phyloP scores from a whole-genome alignment of 2,329 filamentous ascomycete genomes.

The Diaporthe vaccinii region DNA sequence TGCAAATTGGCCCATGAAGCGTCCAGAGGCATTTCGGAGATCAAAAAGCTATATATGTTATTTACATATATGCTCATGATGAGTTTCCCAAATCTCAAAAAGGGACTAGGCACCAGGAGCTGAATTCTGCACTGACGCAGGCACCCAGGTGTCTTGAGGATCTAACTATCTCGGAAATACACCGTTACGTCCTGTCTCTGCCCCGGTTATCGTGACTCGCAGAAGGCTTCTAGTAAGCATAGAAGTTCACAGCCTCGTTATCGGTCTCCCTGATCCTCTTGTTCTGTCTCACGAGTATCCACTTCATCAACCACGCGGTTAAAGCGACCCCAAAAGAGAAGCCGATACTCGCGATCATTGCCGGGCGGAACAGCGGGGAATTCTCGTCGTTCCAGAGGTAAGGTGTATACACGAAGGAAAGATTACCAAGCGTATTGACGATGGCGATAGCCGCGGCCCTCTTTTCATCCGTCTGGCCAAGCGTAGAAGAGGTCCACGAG shows the following conservation, averaged over 20 bases:
- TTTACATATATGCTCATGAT: too few species aligned
- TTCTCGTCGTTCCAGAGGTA: not conserved
- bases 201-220: not conserved
- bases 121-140: too few species aligned
- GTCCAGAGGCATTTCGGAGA: too few species aligned
- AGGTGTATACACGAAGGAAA: not conserved
- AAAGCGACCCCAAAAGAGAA: not conserved
- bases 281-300: not conserved
- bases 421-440: not conserved
- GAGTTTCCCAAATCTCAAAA: too few species aligned
- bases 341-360: not conserved
- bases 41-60: too few species aligned
- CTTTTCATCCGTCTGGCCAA: not conserved
- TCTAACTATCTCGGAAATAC: too few species aligned
- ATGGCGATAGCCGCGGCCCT: not conserved
- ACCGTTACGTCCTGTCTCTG: too few species aligned
- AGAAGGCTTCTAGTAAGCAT: not conserved
- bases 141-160: too few species aligned
- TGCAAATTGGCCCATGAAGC: too few species aligned
- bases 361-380: not conserved
- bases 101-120: too few species aligned
- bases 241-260: not conserved
- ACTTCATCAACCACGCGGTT: not conserved
- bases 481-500: not conserved
- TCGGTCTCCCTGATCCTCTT: not conserved